Evolutionary conservation across 345 rosid species (phyloP), one percentile per base, ranked within the genome.

Genomic region (Xanthoceras sorbifolium): DNA sequence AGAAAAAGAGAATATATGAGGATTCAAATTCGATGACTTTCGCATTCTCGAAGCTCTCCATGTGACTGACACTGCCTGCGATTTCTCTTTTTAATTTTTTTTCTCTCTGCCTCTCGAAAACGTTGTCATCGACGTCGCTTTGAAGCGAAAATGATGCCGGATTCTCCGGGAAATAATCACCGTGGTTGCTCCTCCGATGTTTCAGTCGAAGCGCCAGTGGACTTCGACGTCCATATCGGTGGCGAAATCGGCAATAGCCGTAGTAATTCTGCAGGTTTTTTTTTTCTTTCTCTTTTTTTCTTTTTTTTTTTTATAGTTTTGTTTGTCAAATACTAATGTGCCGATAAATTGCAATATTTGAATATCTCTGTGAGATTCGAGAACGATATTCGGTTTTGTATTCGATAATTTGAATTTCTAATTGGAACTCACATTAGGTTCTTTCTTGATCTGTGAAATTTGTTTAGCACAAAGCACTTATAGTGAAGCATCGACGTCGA

Each of bases 401-500:
- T 50, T 50, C 46, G 46, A 9, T 42, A 10, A 42, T 42, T 42
- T 42, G 46, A 42, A 42, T 42, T 42, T 42, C 46, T 12, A 42
- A 10, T 42, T 42, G 2, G 12, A 10, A 50, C 28, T 57, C 28
- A 22, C 23, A 23, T 9, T 22, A 22, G 26, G 62, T 57, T 57
- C 10, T 48, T 48, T 10, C 23, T 57, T 57, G 55, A 50, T 50
- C 17, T 50, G 55, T 57, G 61, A 20, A 9, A 18, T 50, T 22
- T 57, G 28, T 57, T 57, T 23, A 57, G 62, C 28, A 57, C 28
- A n/a, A 57, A 22, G 25, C 62, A 57, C 23, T 57, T 9, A 22
- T 23, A 23, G 62, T 66, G 69, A 9, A 20, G 25, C 62, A 17
- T 31, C 69, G 29, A 44, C 87, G 55, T 82, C 86, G 32, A 77